phyloP scores from a whole-genome alignment of 2,329 filamentous ascomycete genomes.

The Kalaharituber pfeilii region DNA sequence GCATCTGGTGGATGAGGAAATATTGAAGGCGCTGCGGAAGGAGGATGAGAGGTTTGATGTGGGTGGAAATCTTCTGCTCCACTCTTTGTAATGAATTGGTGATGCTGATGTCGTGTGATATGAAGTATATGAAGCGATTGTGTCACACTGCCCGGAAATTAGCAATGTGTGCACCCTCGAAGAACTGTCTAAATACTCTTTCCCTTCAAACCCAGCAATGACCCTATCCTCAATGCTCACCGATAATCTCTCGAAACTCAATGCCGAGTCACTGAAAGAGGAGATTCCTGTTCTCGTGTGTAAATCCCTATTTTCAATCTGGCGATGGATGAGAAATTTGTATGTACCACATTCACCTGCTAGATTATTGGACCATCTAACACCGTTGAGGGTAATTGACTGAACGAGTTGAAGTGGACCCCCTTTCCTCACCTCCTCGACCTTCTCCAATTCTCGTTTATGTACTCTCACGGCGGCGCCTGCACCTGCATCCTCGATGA shows the following conservation, averaged over 20 bases:
- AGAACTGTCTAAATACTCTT: conserved; percentile 43
- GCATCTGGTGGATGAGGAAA: conserved; percentile 22
- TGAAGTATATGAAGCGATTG: conserved; percentile 39
- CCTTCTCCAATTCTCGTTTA: conserved; percentile 14
- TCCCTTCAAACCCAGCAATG: conserved; percentile 44
- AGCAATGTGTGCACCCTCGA: conserved; percentile 49
- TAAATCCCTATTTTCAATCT: conserved; percentile 45
- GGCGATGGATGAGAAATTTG: conserved; percentile 45
- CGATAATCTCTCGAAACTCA: conserved; percentile 43
- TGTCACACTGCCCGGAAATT: conserved; percentile 42
- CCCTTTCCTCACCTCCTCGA: conserved; percentile 12
- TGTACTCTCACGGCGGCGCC: conserved; percentile 15
- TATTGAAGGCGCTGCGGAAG: conserved; percentile 27
- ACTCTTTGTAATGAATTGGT: background rate
- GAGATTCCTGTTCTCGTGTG: conserved; percentile 46
- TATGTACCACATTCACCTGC: no score
- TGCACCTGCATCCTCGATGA: conserved; percentile 15
- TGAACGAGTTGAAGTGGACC: conserved; percentile 15
- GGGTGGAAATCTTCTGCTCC: conserved; percentile 11
- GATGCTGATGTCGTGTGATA: background rate
- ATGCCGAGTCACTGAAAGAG: conserved; percentile 34
- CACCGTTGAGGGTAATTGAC: no score
- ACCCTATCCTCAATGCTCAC: conserved; percentile 52
- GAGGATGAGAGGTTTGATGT: conserved; percentile 30
- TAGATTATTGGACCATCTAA: no score